A percentile compares a stretch with the other conserved stretches of the same genome.
Evolutionary conservation across 1,139 yeast genomes (phyloP).

Genomic region (Blastobotrys proliferans): DNA sequence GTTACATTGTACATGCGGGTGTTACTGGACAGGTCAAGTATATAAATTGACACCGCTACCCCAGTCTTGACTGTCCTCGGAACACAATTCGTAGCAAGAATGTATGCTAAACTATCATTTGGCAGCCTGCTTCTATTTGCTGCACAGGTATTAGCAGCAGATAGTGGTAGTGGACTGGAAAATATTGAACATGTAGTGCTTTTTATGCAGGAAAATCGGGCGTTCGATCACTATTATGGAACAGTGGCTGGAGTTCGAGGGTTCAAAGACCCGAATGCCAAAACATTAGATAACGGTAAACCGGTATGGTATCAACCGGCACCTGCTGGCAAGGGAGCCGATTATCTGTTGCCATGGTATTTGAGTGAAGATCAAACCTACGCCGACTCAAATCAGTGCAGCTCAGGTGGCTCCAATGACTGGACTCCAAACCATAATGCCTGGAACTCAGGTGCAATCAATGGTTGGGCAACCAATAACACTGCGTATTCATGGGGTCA

Average conservation of each 20-base stretch:
- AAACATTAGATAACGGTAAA: slow-evolving; percentile 2
- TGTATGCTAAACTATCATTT: too few species aligned
- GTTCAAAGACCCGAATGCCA: slow-evolving; percentile 28
- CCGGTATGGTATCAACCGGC: slow-evolving; percentile 13
- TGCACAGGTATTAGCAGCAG: too few species aligned
- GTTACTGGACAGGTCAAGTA: too few species aligned
- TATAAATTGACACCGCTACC: too few species aligned
- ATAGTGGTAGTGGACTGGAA: slow-evolving; percentile 56
- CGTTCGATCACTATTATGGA: slow-evolving; percentile 30
- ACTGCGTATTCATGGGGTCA: slow-evolving; percentile 27
- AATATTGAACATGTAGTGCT: slow-evolving; percentile 26
- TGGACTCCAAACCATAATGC: slow-evolving; percentile 27
- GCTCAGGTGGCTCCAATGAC: slow-evolving; percentile 25
- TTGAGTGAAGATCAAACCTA: slow-evolving; percentile 17
- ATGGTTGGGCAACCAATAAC: slow-evolving; percentile 25
- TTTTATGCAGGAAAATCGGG: slow-evolving; percentile 30
- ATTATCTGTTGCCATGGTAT: slow-evolving; percentile 20
- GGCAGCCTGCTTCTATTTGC: too few species aligned
- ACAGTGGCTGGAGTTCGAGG: slow-evolving; percentile 31
- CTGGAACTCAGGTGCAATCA: slow-evolving; percentile 25
- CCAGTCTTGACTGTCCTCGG: too few species aligned
- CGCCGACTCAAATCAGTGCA: slow-evolving; percentile 24
- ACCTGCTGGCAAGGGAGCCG: slow-evolving; percentile 2
- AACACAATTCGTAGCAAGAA: too few species aligned
- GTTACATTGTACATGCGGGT: too few species aligned